Base-by-base conservation (phyloP, 768 basidiomycete species). In the Boletus rubescentipes region DNA sequence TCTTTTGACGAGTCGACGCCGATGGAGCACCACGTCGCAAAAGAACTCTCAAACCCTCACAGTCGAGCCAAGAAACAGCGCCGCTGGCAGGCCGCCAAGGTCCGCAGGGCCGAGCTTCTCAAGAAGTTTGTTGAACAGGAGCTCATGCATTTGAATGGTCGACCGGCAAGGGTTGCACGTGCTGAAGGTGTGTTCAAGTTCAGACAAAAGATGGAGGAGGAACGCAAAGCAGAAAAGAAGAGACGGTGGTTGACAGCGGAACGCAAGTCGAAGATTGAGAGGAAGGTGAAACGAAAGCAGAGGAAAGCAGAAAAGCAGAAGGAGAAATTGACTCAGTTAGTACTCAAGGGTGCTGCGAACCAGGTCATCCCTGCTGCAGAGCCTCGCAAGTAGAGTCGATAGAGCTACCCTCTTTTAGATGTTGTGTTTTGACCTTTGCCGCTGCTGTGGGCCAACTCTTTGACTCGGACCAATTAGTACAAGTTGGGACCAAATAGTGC, bases 31-130 rank as follows among this genome's bases (percentile, higher is more conserved):
- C 82, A 83, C 63, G 71, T 93, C 52, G 66, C 73, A 41, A 79
- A 79, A 56, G 91, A 93, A 63, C 80, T 93, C 36, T 78, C 88
- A 26, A 91, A 92, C 68, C 90, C 90, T 23, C 86, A 91, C 64
- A 83, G 87, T 12, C 85, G 89, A 18, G 87, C 90, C 9, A 91
- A 89, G 76, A 91, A 89, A 68, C 85, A 88, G 62, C 75, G 75
- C 45, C 82, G 91, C 58, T 93, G 87, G 87, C 82, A 88, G 67
- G 75, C 74, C 5, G 79, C 77, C 59, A 77, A 79, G 58, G 60
- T 67, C 16, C 73, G 77, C 57, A 78, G 77, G 64, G 74, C 77
- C 40, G 68, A 70, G 18, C 72, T 87, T 49, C 73, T 86, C 43
- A 73, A 77, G 54, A 72, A 82, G 57, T 80, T 82, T 58, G 72